Evolutionary conservation across 495 filamentous ascomycete genomes (phyloP).

Genomic region (Tuber calosporum): DNA sequence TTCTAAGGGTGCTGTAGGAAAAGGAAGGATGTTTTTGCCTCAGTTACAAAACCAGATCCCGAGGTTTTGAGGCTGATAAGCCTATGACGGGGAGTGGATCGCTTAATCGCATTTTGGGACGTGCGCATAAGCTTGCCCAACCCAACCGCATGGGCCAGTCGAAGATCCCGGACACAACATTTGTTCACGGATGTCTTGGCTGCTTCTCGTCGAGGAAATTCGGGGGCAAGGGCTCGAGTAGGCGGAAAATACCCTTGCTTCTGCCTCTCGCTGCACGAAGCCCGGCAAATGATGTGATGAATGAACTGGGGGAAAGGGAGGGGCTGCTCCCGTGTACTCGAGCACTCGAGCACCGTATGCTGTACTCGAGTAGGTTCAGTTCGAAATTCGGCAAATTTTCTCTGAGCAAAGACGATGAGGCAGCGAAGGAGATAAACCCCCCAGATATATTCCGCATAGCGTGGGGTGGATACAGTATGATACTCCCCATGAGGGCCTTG

Average conservation of each 20-base stretch:
- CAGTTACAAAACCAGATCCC: conserved; percentile 29
- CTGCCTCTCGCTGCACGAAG: neutral
- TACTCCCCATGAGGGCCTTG: neutral
- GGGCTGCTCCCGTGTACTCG: neutral
- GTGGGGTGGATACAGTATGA: conserved; percentile 1
- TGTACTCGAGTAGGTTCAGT: neutral
- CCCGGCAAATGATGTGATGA: neutral
- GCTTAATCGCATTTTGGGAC: conserved; percentile 33
- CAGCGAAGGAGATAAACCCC: conserved; percentile 1
- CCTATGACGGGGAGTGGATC: conserved; percentile 23
- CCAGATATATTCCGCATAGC: neutral
- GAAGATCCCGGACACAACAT: conserved; percentile 32
- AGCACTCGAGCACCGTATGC: too few species aligned
- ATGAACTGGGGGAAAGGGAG: neutral
- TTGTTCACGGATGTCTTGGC: neutral
- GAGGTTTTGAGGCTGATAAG: conserved; percentile 24
- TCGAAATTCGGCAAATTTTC: neutral
- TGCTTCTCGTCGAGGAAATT: neutral
- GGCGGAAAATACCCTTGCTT: conserved; percentile 4
- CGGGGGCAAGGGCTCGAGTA: neutral
- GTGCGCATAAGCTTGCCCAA: conserved; percentile 34
- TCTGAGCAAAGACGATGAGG: neutral
- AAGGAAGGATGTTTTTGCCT: conserved; percentile 12
- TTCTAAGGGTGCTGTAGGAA: conserved; percentile 16
- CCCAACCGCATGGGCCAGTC: conserved; percentile 36